A percentile compares a stretch with the other conserved stretches of the same genome.
Conservation (phyloP, 768 basidiomycete species). For the Mycena polygramma region DNA sequence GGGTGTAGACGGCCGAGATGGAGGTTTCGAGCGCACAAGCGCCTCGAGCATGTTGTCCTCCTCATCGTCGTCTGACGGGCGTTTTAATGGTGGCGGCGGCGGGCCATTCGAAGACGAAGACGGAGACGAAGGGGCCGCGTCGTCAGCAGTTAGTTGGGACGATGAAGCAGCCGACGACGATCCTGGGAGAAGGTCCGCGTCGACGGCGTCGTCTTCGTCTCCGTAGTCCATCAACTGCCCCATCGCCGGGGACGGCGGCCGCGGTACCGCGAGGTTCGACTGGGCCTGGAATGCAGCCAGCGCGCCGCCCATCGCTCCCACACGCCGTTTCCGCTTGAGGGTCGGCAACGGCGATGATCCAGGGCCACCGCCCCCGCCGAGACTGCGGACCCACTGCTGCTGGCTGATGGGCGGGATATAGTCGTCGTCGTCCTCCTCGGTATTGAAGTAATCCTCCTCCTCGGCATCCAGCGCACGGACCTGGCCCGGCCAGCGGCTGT, state of each 20-base stretch:
- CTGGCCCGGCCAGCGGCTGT: conserved; percentile 60
- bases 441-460: conserved; percentile 96
- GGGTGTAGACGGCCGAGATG: conserved; percentile 56
- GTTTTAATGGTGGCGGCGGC: conserved; percentile 58
- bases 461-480: conserved; percentile 74
- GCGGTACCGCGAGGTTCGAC: conserved; percentile 45
- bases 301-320: conserved; percentile 52
- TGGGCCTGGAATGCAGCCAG: conserved; percentile 64
- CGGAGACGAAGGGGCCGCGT: conserved; percentile 40
- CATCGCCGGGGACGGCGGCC: conserved; percentile 65
- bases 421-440: conserved; percentile 77
- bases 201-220: conserved; percentile 76
- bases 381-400: conserved; percentile 50
- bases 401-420: conserved; percentile 55
- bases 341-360: conserved; percentile 50
- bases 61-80: conserved; percentile 60
- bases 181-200: conserved; percentile 40
- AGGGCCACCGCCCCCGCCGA: conserved; percentile 32
- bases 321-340: conserved; percentile 73
- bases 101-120: conserved; percentile 49
- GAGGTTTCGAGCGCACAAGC: conserved; percentile 57
- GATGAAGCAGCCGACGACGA: conserved; percentile 37
- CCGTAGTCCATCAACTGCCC: conserved; percentile 81
- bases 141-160: conserved; percentile 7
- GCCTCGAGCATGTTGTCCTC: conserved; percentile 73